phyloP scores from a whole-genome alignment of 768 basidiomycete genomes.

The Chlorophyllum brunneum region DNA sequence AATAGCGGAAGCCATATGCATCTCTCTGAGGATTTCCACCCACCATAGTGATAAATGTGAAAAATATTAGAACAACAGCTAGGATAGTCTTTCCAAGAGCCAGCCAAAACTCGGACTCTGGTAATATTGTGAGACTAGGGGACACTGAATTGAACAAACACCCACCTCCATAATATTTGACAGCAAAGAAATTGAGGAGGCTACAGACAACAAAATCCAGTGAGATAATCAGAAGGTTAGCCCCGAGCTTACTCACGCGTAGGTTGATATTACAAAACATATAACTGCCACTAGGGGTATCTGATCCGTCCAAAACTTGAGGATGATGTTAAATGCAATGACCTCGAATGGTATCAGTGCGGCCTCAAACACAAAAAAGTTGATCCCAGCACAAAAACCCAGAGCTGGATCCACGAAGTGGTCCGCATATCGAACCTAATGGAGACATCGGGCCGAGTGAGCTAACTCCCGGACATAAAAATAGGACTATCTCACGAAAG shows the following conservation, averaged over 20 bases:
- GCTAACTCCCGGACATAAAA: neutral
- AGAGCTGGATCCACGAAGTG: constrained; percentile 55
- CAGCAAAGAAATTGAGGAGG: constrained; percentile 43
- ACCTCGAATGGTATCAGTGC: constrained; percentile 46
- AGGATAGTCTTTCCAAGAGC: constrained; percentile 48
- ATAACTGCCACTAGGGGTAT: constrained; percentile 45
- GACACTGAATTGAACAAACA: neutral
- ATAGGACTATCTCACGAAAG: constrained; percentile 47
- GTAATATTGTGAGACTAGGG: neutral
- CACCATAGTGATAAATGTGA: constrained; percentile 59
- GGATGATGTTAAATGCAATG: constrained; percentile 48
- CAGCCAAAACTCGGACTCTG: constrained; percentile 57
- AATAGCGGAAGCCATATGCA: constrained; percentile 50
- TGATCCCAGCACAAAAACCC: constrained; percentile 51
- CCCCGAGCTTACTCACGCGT: constrained; percentile 29
- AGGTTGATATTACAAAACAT: constrained; percentile 35
- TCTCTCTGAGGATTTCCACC: constrained; percentile 56
- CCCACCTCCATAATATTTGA: constrained; percentile 46
- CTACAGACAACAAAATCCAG: constrained; percentile 21
- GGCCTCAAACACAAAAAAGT: constrained; percentile 54
- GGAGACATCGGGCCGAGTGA: neutral
- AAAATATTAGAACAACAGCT: constrained; percentile 42
- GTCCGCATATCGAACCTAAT: constrained; percentile 54
- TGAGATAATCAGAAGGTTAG: neutral
- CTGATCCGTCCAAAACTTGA: constrained; percentile 51